Conservation (phyloP, 768 basidiomycete genomes). For the Phylloporus rhodoxanthus region DNA sequence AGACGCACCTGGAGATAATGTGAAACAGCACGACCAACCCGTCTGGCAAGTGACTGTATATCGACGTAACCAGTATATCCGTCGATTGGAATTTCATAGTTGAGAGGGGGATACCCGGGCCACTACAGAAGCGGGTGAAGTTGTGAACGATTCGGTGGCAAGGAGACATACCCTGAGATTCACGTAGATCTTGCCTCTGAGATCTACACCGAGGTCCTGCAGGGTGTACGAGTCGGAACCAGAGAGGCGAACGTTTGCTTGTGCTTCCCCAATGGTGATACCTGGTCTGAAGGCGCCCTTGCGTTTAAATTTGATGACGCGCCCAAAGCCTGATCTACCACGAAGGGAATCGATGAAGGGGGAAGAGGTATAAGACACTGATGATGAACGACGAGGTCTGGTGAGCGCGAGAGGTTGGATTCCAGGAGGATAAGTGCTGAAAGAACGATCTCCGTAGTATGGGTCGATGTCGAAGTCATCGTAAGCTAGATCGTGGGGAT, state of each 20-base stretch:
- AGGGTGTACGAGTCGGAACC: slow-evolving; percentile 57
- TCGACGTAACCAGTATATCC: slow-evolving; percentile 59
- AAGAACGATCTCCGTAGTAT: slow-evolving; percentile 38
- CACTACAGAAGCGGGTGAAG: slow-evolving; percentile 40
- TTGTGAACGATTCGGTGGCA: not conserved
- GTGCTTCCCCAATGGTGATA: slow-evolving; percentile 63
- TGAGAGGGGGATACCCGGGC: slow-evolving; percentile 63
- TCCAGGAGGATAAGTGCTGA: slow-evolving; percentile 19
- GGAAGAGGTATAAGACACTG: slow-evolving; percentile 35
- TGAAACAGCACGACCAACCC: slow-evolving; percentile 63
- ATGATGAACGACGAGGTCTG: slow-evolving; percentile 35
- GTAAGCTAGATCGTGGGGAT: slow-evolving; percentile 36
- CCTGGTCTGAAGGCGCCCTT: slow-evolving; percentile 63
- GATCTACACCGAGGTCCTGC: slow-evolving; percentile 61
- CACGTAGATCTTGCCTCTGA: slow-evolving; percentile 52
- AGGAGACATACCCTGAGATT: slow-evolving; percentile 49
- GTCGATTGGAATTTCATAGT: slow-evolving; percentile 70
- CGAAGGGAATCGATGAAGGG: slow-evolving; percentile 40
- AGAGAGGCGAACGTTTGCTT: slow-evolving; percentile 55
- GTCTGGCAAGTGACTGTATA: slow-evolving; percentile 60
- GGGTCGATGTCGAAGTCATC: slow-evolving; percentile 49
- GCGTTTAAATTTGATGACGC: slow-evolving; percentile 66
- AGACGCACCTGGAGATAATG: slow-evolving; percentile 64
- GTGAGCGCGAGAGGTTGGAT: slow-evolving; percentile 18
- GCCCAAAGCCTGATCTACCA: slow-evolving; percentile 38